These are phyloP conservation scores for Apiosordaria backusii DNA, from an alignment of 495 filamentous ascomycete species.

Conservation along the genomic window DNA sequence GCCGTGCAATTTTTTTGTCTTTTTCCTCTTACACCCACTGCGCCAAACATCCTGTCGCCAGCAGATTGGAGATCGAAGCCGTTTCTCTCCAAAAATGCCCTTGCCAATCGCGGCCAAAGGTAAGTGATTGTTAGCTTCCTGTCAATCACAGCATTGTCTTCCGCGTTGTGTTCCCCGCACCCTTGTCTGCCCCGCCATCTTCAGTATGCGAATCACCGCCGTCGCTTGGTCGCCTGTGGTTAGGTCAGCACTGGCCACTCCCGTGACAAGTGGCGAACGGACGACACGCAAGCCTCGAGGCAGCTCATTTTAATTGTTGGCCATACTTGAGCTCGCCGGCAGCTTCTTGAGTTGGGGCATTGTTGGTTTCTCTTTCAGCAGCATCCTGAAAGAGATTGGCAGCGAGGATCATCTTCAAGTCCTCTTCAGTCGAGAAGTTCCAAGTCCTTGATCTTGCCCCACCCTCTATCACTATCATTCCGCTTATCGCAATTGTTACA, in stretches of 20 bases:
- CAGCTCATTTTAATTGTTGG: not conserved
- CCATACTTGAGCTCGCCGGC: not conserved
- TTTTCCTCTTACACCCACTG: not conserved
- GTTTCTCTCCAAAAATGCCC: slow-evolving; percentile 35
- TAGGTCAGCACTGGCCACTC: slow-evolving; percentile 7
- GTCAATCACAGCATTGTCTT: not conserved
- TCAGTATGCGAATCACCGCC: slow-evolving; percentile 22
- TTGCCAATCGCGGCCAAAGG: slow-evolving; percentile 46
- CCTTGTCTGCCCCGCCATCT: slow-evolving; percentile 21
- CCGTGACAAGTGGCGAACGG: slow-evolving; percentile 26
- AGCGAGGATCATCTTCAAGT: not conserved
- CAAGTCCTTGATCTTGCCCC: not conserved
- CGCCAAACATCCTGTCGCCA: not conserved
- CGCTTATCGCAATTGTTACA: not conserved
- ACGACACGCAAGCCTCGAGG: slow-evolving; percentile 28
- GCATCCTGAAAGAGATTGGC: not conserved
- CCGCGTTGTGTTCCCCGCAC: slow-evolving; percentile 17
- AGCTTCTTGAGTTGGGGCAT: not conserved
- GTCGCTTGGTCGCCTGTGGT: not conserved
- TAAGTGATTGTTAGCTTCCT: slow-evolving; percentile 30
- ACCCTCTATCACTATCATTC: slow-evolving; percentile 5
- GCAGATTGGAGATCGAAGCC: not conserved
- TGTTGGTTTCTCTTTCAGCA: not conserved
- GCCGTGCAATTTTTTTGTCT: not conserved
- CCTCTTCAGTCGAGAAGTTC: not conserved